Base-by-base conservation (phyloP, 345 rosid genomes). In the Trapa incisa region DNA sequence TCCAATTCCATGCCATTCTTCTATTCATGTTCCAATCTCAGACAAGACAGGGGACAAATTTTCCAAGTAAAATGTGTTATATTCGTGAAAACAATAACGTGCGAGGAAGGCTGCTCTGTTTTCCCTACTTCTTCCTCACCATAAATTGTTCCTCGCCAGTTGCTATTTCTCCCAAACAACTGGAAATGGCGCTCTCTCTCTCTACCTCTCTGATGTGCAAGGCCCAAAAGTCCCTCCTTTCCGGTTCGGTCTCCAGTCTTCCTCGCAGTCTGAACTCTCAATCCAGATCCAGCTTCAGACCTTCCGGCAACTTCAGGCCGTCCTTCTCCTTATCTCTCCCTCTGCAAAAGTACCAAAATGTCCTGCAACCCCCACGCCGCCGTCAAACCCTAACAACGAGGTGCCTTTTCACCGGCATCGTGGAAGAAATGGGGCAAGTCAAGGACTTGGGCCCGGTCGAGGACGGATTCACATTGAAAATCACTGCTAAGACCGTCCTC, bases 391-490 rank as follows among this genome's bases (percentile, higher is more conserved):
- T 54, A 36, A 29, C 7, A 42, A 71, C 83, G 64, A 82, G 80
- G 63, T 86, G 74, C n/a, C 91, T 92, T 13, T 90, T 92, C 75
- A 90, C 94, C 0, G 97, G 96, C 12, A 90, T 90, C 67, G 94
- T 92, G 33, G 96, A 92, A 71, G 98, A 90, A 71, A 76, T 92
- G 84, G 98, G 97, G 0, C 69, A 87, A 61, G 72, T 92, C 68
- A 74, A 80, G 73, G 69, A 72, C 54, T 50, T 88, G 29, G 93
- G 96, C 36, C 64, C 66, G 71, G 83, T 80, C 16, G 69, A 80
- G 16, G 96, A 89, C 58, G 97, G 96, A 1, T 77, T 89, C 72
- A 81, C 82, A 74, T 82, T 88, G 64, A 85, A 78, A 72, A 81
- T 90, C 73, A 69, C 36, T 10, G 97, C 94, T 0, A 76, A 66